A percentile compares a stretch with the other conserved stretches of the same genome.
phyloP scores from a whole-genome alignment of 768 basidiomycete genomes.

The Coprinopsis sp. region DNA sequence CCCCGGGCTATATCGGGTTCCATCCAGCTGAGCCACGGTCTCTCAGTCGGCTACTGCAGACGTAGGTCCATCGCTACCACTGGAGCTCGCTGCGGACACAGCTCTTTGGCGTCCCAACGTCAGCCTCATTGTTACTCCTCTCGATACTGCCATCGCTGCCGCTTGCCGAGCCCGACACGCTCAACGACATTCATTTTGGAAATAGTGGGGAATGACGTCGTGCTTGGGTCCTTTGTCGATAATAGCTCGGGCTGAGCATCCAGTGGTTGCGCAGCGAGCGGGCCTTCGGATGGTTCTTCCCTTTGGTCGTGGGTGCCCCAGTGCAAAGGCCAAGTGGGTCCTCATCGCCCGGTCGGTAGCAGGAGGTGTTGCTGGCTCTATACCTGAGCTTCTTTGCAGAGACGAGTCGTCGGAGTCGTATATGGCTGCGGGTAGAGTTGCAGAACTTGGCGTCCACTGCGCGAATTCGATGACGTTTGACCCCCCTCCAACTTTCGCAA shows the following conservation, averaged over 20 bases:
- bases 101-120: constrained; percentile 30
- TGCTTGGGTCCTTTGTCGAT: too few species aligned
- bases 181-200: constrained; percentile 36
- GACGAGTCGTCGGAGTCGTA: too few species aligned
- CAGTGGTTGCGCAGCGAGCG: too few species aligned
- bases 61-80: constrained; percentile 9
- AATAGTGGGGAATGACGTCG: not conserved
- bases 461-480: constrained; percentile 78
- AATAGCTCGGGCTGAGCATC: too few species aligned
- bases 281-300: not conserved
- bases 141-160: constrained; percentile 74
- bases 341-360: too few species aligned
- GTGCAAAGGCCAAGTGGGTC: constrained; percentile 61
- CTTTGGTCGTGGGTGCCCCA: too few species aligned
- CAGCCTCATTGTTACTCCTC: constrained; percentile 67
- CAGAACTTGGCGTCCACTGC: constrained; percentile 15
- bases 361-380: too few species aligned
- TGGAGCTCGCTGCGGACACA: constrained; percentile 4
- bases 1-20: constrained; percentile 83
- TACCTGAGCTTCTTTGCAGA: too few species aligned
- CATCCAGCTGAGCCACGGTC: constrained; percentile 62
- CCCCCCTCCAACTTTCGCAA: constrained; percentile 77
- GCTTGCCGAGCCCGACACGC: constrained; percentile 55
- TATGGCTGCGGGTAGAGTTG: not conserved
- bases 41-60: constrained; percentile 31